phyloP scores from a whole-genome alignment of 75 land plant genomes.

The Cunninghamia lanceolata region DNA sequence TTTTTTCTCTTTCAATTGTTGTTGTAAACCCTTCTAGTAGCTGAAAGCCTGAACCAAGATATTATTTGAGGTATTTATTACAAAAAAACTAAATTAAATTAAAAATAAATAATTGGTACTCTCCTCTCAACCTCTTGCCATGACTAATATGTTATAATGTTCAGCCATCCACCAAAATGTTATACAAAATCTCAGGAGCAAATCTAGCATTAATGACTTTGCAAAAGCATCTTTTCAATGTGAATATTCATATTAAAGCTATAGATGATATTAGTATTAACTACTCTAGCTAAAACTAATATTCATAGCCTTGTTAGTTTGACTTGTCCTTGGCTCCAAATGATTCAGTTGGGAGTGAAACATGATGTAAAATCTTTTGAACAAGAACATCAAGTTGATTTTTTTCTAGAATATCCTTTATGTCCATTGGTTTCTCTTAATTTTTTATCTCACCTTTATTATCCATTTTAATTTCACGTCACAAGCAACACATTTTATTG shows the following conservation, averaged over 20 bases:
- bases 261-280: not conserved
- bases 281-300: no score
- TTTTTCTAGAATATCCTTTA: slow-evolving; percentile 39
- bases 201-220: not conserved
- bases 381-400: slow-evolving; percentile 43
- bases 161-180: not conserved
- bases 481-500: no score
- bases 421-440: slow-evolving; percentile 45
- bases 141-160: no score
- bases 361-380: slow-evolving; percentile 43
- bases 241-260: not conserved
- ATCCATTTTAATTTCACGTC: no score
- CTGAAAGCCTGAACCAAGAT: no score
- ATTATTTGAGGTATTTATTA: no score
- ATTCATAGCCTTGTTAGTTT: not conserved
- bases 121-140: not conserved
- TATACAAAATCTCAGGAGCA: not conserved
- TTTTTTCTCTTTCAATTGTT: no score
- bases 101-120: no score
- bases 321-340: not conserved
- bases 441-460: slow-evolving; percentile 63
- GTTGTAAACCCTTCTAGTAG: no score
- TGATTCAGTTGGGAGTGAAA: slow-evolving; percentile 54
- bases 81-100: not conserved
- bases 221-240: not conserved